phyloP scores from a whole-genome alignment of 1,139 yeast species.

The Waltiozyma sp. region DNA sequence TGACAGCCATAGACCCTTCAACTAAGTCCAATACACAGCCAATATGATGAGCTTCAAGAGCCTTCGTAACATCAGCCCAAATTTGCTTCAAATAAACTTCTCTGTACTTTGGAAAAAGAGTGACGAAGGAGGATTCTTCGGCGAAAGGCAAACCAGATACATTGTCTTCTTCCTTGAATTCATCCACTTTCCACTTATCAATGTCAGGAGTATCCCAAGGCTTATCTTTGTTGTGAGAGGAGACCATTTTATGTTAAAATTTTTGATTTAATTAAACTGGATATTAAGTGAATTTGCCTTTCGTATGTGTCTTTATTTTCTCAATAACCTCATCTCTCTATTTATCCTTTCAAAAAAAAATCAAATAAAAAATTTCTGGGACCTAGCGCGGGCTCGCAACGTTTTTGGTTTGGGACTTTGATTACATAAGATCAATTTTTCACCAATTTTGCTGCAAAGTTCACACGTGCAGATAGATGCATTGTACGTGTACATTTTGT shows the following conservation, averaged over 20 bases:
- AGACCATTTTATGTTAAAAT: constrained; percentile 51
- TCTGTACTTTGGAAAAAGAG: constrained; percentile 92
- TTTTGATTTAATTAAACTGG: neutral
- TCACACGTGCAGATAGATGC: no score
- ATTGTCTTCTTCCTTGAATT: constrained; percentile 84
- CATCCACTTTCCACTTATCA: constrained; percentile 87
- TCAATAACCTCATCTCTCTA: neutral
- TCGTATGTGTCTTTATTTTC: neutral
- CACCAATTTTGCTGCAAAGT: no score
- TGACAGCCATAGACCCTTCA: constrained; percentile 96
- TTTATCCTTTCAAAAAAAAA: neutral
- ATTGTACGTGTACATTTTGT: no score
- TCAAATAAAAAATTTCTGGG: neutral
- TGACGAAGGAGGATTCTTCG: constrained; percentile 91
- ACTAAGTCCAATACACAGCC: constrained; percentile 81
- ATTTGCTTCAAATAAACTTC: constrained; percentile 80
- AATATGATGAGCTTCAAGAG: constrained; percentile 62
- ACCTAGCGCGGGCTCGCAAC: neutral
- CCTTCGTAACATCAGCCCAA: constrained; percentile 87
- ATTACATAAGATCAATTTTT: no score
- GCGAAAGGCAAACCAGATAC: constrained; percentile 78
- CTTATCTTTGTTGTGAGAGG: constrained; percentile 87
- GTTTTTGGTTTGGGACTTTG: neutral
- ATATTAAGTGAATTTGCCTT: no score
- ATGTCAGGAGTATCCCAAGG: constrained; percentile 98